Base-by-base conservation (phyloP, 1,284 basidiomycete genomes). In the Retiboletus flavoniger region DNA sequence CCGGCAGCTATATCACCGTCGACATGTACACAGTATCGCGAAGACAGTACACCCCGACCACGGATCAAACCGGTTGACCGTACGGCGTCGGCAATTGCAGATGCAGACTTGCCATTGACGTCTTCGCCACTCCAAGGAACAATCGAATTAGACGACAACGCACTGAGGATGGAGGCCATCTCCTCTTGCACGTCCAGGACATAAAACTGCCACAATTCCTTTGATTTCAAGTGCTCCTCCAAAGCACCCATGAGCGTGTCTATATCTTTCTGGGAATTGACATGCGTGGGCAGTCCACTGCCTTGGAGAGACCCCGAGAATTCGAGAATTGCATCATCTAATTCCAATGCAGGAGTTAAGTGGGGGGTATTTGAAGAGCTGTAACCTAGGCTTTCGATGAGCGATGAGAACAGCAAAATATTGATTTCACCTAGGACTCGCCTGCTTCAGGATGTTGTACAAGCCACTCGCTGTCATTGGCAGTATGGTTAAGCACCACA, bases 401-500 rank as follows among this genome's bases (percentile, higher is more conserved):
- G 44, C n/a, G 54, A 55, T 60, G 31, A 59, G 44, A 59, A 53
- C 19, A 40, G 55, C 24, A 19, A 41, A 41, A 36, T 28, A 13
- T 14, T 26, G 35, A 19, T 40, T 34, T 28, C 26, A 36, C 5
- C 6, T 9, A 14, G 58, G 13, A 70, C 67, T 50, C 16, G 88
- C 93, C 94, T 60, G 94, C 91, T 80, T 98, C 95, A 3, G 95
- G 95, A 71, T 98, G 95, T 6, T 95, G 84, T 38, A 83, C 69
- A n/a, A 98, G 78, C 95, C 94, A 98, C 9, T 85, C 78, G 59
- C 89, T 93, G 68, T 97, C 93, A 66, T 93, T 90, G 7, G 95
- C 93, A 3, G 95, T 97, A 67, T 98, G 95, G 70, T 98, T 98
- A 56, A 96, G 81, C 16, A 98, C 95, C 42, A 98, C 90, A 68